Percentiles rank a stretch among this genome's conserved stretches.
Evolutionary conservation across 2,329 filamentous ascomycete genomes (phyloP).

Genomic region (Biscogniauxia sp.): DNA sequence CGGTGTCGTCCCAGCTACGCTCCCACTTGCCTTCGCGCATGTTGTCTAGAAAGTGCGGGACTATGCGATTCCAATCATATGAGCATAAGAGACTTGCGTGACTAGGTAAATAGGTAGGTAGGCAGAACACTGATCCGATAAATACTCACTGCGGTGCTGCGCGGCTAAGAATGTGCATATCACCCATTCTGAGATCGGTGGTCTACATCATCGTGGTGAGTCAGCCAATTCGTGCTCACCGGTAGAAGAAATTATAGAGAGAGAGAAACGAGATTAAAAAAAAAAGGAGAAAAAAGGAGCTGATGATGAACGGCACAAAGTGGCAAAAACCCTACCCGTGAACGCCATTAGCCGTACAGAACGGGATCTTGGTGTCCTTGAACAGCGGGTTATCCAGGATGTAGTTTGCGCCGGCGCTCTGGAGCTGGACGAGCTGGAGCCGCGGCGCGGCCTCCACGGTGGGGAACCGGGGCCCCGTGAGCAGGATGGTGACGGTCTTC

Average conservation of each 20-base stretch:
- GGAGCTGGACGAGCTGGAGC: conserved; percentile 52
- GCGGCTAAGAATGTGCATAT: conserved; percentile 49
- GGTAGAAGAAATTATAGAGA: too few species aligned
- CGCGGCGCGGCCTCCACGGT: conserved; percentile 42
- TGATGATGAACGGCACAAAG: not conserved
- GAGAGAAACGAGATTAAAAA: too few species aligned
- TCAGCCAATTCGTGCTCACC: not conserved
- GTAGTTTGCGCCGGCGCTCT: conserved; percentile 53
- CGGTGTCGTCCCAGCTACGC: conserved; percentile 29
- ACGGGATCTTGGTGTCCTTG: conserved; percentile 46
- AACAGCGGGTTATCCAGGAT: conserved; percentile 47
- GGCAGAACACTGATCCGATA: too few species aligned
- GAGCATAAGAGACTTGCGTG: conserved; percentile 1
- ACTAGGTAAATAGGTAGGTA: too few species aligned
- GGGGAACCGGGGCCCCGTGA: conserved; percentile 45
- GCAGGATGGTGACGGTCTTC: conserved; percentile 47
- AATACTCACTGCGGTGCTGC: conserved; percentile 45
- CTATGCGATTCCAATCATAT: conserved; percentile 25
- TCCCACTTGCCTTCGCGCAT: conserved; percentile 46
- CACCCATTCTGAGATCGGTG: conserved; percentile 58
- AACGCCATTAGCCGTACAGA: conserved; percentile 58
- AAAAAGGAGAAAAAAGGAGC: not conserved
- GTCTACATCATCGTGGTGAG: conserved; percentile 34
- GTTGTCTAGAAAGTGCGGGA: conserved; percentile 44
- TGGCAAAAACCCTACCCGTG: conserved; percentile 44